Evolutionary conservation across 176 grass and related monocot genomes (phyloP).

Genomic region (Poa annua): DNA sequence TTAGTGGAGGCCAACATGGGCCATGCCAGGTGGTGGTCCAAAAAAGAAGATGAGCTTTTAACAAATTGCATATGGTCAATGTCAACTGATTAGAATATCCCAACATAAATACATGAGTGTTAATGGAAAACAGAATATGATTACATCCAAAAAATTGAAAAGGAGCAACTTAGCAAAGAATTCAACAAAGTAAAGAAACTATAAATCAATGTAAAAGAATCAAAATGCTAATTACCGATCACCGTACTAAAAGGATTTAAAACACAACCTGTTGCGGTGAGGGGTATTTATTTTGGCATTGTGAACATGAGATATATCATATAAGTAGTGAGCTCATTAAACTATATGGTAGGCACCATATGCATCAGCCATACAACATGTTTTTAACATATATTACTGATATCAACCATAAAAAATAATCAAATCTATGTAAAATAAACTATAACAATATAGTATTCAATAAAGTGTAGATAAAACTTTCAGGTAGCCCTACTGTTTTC

Average conservation of each 20-base stretch:
- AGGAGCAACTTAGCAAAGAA: not conserved
- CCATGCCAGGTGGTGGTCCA: too few species aligned
- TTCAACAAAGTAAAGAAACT: not conserved
- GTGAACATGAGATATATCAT: not conserved
- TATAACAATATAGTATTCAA: too few species aligned
- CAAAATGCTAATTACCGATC: not conserved
- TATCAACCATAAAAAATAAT: too few species aligned
- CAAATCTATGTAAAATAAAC: too few species aligned
- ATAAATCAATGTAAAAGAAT: not conserved
- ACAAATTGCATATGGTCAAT: not conserved
- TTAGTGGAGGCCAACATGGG: too few species aligned
- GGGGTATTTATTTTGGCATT: not conserved
- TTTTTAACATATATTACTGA: not conserved
- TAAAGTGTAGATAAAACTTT: not conserved
- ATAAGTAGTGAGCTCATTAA: conserved; percentile 1
- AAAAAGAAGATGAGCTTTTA: conserved; percentile 20
- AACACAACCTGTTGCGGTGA: not conserved
- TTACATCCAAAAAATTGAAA: not conserved
- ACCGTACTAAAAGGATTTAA: not conserved
- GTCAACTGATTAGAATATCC: conserved; percentile 6
- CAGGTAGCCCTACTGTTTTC: not conserved
- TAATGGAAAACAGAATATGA: not conserved
- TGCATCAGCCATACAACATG: not conserved
- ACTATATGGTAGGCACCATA: not conserved
- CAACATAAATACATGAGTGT: not conserved